Evolutionary conservation across 192 early-diverging fungal species (phyloP).

Genomic region (Powellomyces hirtus): DNA sequence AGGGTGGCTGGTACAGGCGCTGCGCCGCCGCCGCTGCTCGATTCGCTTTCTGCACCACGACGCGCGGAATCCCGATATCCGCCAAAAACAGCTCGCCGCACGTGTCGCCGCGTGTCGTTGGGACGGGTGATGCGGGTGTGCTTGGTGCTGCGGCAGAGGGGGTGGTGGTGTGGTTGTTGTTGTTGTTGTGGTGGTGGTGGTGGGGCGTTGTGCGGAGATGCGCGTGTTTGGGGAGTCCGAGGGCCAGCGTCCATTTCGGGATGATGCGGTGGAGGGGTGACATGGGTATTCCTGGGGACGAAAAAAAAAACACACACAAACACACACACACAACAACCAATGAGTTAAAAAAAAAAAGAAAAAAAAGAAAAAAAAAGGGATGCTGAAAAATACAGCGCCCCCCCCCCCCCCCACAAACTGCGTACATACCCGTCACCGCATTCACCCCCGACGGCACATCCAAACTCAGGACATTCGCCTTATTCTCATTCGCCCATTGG

Average conservation of each 20-base stretch:
- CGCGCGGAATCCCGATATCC: slow-evolving; percentile 70
- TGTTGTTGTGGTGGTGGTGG: no score
- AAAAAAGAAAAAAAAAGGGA: no score
- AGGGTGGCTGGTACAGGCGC: slow-evolving; percentile 38
- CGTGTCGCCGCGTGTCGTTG: no score
- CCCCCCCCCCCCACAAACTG: no score
- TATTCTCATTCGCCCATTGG: slow-evolving; percentile 64
- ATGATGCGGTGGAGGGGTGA: slow-evolving; percentile 53
- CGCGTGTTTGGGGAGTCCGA: slow-evolving; percentile 70
- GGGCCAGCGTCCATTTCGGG: slow-evolving; percentile 76
- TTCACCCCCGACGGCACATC: slow-evolving; percentile 71
- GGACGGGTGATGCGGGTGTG: no score
- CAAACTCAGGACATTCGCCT: slow-evolving; percentile 60
- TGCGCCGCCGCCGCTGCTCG: background rate
- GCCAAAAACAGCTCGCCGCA: slow-evolving; percentile 75
- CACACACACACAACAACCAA: no score
- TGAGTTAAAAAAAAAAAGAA: background rate
- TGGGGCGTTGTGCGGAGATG: no score
- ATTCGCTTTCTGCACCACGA: slow-evolving; percentile 57
- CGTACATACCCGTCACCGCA: slow-evolving; percentile 25
- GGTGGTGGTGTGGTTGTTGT: no score
- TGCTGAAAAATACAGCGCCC: no score
- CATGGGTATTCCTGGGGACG: slow-evolving; percentile 44
- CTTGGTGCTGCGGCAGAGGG: slow-evolving; percentile 13
- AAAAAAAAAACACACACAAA: background rate